Conservation (phyloP, 306 rosid species). For the Benincasa hispida region DNA sequence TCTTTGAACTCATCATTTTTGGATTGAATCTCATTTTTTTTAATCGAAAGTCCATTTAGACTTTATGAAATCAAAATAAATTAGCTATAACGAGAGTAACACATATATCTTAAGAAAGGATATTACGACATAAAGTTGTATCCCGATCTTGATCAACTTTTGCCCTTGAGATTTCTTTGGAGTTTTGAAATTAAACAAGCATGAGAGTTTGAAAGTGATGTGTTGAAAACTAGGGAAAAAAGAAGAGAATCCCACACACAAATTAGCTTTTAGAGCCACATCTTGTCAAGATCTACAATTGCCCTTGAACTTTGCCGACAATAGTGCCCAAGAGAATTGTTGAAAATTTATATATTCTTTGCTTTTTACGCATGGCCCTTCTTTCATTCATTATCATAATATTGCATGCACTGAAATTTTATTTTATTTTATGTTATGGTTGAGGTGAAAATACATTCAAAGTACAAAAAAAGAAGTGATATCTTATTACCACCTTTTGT, state of each 20-base stretch:
- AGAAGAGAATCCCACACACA: neutral
- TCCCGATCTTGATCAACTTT: too few relatives aligned
- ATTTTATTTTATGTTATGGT: neutral
- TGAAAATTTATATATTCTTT: neutral
- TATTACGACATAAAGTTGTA: too few relatives aligned
- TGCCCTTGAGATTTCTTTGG: too few relatives aligned
- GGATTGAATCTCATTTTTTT: too few relatives aligned
- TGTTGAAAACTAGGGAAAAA: neutral
- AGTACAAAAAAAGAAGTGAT: neutral
- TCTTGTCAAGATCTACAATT: neutral
- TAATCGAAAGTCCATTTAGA: too few relatives aligned
- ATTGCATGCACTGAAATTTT: neutral
- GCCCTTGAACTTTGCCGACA: neutral
- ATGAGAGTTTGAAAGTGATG: neutral
- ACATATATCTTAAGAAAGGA: too few relatives aligned
- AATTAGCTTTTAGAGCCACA: neutral
- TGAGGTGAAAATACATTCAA: neutral
- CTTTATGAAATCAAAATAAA: too few relatives aligned
- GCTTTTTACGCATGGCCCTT: slow-evolving; percentile 3
- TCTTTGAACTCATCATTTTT: too few relatives aligned
- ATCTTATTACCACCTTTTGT: neutral
- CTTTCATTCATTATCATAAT: neutral
- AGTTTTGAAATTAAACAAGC: neutral
- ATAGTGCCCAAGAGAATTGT: neutral
- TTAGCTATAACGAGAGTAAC: too few relatives aligned